These are phyloP conservation scores for Phytophthora syringae DNA, from an alignment of 352 stramenopile species.

Conservation along the genomic window DNA sequence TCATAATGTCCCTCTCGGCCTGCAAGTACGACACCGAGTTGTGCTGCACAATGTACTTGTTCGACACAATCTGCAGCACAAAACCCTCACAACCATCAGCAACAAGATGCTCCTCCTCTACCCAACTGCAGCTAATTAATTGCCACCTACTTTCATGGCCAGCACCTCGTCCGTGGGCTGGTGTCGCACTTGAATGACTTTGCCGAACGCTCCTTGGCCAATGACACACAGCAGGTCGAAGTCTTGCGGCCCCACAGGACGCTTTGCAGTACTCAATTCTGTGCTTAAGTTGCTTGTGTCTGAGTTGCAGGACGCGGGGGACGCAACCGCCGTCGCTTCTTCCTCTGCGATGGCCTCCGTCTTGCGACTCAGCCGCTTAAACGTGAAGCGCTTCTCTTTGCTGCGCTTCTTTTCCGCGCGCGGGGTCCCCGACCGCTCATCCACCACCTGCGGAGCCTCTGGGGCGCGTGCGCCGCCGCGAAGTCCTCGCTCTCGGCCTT, in stretches of 20 bases:
- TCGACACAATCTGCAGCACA: slow-evolving; percentile 74
- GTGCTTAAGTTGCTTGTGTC: slow-evolving; percentile 29
- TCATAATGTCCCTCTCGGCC: slow-evolving; percentile 87
- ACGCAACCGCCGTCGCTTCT: background rate
- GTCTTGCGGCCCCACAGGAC: slow-evolving; percentile 63
- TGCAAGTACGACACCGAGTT: slow-evolving; percentile 83
- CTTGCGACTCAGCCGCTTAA: slow-evolving; percentile 35
- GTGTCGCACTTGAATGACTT: slow-evolving; percentile 88
- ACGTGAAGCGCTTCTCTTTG: slow-evolving; percentile 36
- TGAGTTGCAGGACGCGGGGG: slow-evolving; percentile 1
- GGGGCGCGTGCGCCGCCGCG: slow-evolving; percentile 48
- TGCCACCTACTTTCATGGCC: slow-evolving; percentile 83
- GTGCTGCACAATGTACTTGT: slow-evolving; percentile 89
- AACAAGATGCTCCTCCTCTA: background rate
- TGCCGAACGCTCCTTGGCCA: slow-evolving; percentile 84
- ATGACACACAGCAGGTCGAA: slow-evolving; percentile 88
- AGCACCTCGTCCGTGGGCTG: slow-evolving; percentile 75
- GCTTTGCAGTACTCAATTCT: slow-evolving; percentile 13
- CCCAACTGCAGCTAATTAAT: background rate
- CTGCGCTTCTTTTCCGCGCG: slow-evolving; percentile 4
- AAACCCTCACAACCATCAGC: too few species aligned
- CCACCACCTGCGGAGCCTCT: slow-evolving; percentile 35
- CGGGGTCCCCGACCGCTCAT: background rate
- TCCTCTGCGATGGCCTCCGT: slow-evolving; percentile 37
- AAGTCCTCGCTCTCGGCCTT: slow-evolving; percentile 74